Evolutionary conservation across 2,329 filamentous ascomycete genomes (phyloP), one percentile per base, ranked within the genome.

Genomic region (Coniochaeta sp.): DNA sequence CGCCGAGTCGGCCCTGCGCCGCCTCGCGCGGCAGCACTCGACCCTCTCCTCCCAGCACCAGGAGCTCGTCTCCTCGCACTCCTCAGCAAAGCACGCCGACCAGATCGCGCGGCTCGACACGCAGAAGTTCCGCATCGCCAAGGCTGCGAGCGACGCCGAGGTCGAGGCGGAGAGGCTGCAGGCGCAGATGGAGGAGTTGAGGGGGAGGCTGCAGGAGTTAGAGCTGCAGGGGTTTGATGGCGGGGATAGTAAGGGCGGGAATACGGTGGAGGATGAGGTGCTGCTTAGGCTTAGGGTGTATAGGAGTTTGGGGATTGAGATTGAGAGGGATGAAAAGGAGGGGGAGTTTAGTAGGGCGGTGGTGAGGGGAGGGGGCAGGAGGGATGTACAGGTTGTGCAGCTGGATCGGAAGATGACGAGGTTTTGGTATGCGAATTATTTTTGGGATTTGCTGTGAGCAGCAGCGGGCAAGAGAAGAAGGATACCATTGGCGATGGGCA

Each of bases 341-440:
- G 91, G 91, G 30, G 89, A 90, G 65, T 96, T 92, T 73, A 85
- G 81, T 60, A 88, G 89, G 64, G 92, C 91, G 1, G 81, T 96
- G 16, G 86, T 97, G 58, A 77, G 90, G 56, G 96, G 95, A 65
- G 85, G 85, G 54, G 79, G 83, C 58, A 92, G 91, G 73, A 91
- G 91, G 8, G 91, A 97, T 66, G 90, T 97, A 49, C 89, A 96
- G 66, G 89, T 97, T 48, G 86, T 99, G 55, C 95, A 95, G 63
- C 85, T 99, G 67, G 91, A 97, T 62, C 85, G 87, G 61, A 95
- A 94, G 72, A 91, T 96, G 67, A 92, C 89, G 53, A 80, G 85
- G 56, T 92, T 87, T 67, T 96, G 95, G 65, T 96, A 96, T 63
- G 89, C 91, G 20, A 95, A 96, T 62, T 95, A 95, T 67, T 95